Conservation (phyloP, 371 early-diverging fungal genomes). For the Mucor saturninus region DNA sequence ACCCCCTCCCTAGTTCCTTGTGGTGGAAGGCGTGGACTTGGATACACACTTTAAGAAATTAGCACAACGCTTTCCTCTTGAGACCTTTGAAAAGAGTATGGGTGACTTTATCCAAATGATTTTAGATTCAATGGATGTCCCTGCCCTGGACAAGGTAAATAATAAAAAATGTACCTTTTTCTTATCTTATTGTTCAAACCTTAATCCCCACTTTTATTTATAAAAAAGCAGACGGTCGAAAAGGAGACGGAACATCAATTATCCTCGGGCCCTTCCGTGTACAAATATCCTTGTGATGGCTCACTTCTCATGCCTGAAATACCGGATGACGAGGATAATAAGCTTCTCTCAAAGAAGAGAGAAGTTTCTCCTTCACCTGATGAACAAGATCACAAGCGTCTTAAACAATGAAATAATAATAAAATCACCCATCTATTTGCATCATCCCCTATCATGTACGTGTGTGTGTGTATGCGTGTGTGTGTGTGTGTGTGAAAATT, state of each 20-base stretch:
- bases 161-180: not conserved
- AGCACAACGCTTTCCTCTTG: conserved; percentile 56
- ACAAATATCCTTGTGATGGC: conserved; percentile 55
- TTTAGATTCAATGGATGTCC: conserved; percentile 45
- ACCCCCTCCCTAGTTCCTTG: conserved; percentile 39
- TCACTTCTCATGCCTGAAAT: conserved; percentile 48
- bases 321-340: conserved; percentile 30
- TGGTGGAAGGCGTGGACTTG: conserved; percentile 39
- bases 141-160: conserved; percentile 50
- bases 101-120: conserved; percentile 54
- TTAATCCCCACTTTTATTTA: conserved; percentile 8
- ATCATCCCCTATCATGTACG: too few relatives aligned
- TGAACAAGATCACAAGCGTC: too few relatives aligned
- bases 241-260: conserved; percentile 6
- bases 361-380: too few relatives aligned
- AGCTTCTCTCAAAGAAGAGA: too few relatives aligned
- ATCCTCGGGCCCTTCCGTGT: conserved; percentile 29
- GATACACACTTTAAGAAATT: conserved; percentile 54
- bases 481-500: too few relatives aligned
- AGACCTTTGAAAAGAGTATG: conserved; percentile 53
- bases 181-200: not conserved
- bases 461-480: too few relatives aligned
- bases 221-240: conserved; percentile 18
- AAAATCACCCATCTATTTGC: too few relatives aligned
- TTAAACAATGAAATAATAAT: too few relatives aligned